Evolutionary conservation across 768 basidiomycete genomes (phyloP).

Genomic region (Suillus brevipes): DNA sequence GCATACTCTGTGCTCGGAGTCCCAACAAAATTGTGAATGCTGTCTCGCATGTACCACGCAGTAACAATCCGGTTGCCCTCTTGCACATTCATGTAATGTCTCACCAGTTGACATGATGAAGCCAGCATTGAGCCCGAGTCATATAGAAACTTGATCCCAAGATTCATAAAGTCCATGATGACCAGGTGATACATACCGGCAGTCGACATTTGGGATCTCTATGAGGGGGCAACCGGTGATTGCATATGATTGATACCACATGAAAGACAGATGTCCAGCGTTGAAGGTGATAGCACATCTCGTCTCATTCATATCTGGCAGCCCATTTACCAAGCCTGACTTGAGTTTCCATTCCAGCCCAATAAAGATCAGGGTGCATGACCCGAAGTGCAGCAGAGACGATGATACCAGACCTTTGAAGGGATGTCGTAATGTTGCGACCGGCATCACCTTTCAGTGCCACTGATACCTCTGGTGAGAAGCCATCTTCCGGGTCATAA

Average conservation of each 20-base stretch:
- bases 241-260: background rate
- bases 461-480: background rate
- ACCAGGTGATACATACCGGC: background rate
- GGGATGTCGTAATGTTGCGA: background rate
- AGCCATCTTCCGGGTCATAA: background rate
- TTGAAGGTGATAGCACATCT: background rate
- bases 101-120: background rate
- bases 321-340: background rate
- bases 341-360: background rate
- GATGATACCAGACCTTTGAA: background rate
- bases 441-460: background rate
- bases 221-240: background rate
- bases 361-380: background rate
- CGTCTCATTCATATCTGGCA: background rate
- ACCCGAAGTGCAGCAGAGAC: background rate
- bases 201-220: background rate
- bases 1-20: background rate
- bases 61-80: background rate
- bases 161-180: background rate
- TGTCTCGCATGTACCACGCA: background rate
- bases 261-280: background rate
- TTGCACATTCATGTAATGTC: background rate
- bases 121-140: background rate
- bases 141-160: background rate
- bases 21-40: background rate